Conservation (phyloP, 2,329 filamentous ascomycete species). For the Botrytis cinerea region DNA sequence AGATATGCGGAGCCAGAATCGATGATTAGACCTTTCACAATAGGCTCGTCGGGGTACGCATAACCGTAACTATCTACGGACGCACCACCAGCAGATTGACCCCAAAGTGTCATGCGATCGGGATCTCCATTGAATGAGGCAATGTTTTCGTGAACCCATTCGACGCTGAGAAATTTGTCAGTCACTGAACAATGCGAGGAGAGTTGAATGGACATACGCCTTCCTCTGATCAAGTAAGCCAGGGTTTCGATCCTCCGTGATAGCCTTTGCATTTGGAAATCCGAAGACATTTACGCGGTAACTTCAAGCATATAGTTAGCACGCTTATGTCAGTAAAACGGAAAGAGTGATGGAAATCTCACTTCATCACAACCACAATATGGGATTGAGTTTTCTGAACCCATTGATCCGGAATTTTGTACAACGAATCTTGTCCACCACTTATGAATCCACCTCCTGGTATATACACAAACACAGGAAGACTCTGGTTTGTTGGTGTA, state of each 20-base stretch:
- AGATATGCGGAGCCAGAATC: conserved; percentile 30
- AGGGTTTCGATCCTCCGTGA: conserved; percentile 32
- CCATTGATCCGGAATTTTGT: conserved; percentile 14
- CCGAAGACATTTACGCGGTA: conserved; percentile 43
- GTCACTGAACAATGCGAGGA: conserved; percentile 50
- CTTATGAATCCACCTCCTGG: conserved; percentile 46
- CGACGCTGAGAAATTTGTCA: conserved; percentile 46
- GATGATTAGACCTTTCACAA: conserved; percentile 33
- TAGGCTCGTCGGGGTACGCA: conserved; percentile 36
- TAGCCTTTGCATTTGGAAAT: conserved; percentile 32
- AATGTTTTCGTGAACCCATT: conserved; percentile 52
- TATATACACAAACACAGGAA: conserved; percentile 49
- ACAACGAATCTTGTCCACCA: conserved; percentile 3
- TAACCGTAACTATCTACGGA: conserved; percentile 37
- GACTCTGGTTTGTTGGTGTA: conserved; percentile 35
- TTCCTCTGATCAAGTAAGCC: conserved; percentile 62
- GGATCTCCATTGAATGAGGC: conserved; percentile 66
- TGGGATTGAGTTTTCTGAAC: conserved; percentile 11
- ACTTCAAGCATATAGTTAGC: not conserved
- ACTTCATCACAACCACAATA: conserved; percentile 17
- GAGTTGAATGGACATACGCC: conserved; percentile 54
- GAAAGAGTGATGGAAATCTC: not conserved
- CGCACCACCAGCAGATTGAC: conserved; percentile 60
- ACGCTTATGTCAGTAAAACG: too few relatives aligned
- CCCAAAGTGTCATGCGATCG: conserved; percentile 64